These are phyloP conservation scores for Luvunga scandens DNA, from an alignment of 345 rosid species.

Conservation along the genomic window DNA sequence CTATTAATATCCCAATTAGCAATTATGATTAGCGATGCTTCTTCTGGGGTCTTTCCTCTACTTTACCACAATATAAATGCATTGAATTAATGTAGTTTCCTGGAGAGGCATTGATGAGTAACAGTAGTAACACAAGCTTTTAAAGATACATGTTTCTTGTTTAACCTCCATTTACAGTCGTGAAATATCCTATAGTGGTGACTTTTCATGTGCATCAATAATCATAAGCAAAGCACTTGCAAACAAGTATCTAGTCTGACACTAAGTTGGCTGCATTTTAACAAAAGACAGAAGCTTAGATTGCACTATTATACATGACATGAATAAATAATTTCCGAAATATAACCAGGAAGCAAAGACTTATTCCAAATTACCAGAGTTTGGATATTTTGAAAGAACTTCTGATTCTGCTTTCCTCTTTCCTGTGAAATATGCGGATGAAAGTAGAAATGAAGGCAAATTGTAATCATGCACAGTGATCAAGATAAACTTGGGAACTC, in stretches of 20 bases:
- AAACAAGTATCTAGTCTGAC: background rate
- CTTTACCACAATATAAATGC: background rate
- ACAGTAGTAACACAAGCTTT: background rate
- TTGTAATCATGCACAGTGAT: slow-evolving; percentile 91
- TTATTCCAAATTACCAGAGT: slow-evolving; percentile 53
- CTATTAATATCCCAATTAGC: background rate
- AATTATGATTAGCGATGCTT: background rate
- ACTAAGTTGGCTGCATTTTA: background rate
- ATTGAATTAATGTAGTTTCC: background rate
- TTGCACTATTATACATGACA: background rate
- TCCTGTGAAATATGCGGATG: slow-evolving; percentile 79
- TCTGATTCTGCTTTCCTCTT: slow-evolving; percentile 88
- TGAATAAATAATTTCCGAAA: background rate
- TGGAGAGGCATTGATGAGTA: background rate
- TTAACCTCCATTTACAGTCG: background rate
- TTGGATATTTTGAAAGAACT: slow-evolving; percentile 81
- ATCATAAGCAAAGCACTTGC: background rate
- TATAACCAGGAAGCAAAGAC: background rate
- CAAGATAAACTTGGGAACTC: slow-evolving; percentile 78
- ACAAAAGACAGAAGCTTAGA: background rate
- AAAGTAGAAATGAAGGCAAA: slow-evolving; percentile 79
- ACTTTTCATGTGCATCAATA: background rate
- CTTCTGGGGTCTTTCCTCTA: background rate
- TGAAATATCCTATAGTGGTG: background rate
- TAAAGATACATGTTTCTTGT: background rate